Conservation (phyloP, 2,329 filamentous ascomycete species). For the Alternaria novae-zelandiae region DNA sequence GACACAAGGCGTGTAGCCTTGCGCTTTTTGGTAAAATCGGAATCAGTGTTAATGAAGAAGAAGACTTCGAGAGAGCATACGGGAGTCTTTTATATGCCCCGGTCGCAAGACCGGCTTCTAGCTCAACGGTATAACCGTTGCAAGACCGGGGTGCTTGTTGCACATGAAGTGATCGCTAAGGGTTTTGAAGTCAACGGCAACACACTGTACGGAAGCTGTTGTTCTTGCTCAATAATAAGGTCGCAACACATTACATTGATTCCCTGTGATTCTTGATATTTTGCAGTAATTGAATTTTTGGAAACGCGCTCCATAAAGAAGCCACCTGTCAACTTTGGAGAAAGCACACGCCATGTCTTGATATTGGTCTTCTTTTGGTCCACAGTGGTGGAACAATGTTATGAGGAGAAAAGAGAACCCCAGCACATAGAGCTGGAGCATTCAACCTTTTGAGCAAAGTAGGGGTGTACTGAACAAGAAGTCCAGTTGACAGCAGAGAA, state of each 20-base stretch:
- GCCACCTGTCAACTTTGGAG: too few species aligned
- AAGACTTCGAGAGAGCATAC: not conserved
- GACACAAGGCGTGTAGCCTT: not conserved
- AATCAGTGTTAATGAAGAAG: not conserved
- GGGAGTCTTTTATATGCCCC: not conserved
- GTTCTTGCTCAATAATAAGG: not conserved
- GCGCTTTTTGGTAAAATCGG: not conserved
- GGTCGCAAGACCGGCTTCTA: not conserved
- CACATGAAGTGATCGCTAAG: fast-evolving
- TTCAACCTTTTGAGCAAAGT: too few species aligned
- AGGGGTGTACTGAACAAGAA: too few species aligned
- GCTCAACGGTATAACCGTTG: not conserved
- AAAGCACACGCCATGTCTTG: too few species aligned
- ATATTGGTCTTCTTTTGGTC: too few species aligned
- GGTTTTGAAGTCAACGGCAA: not conserved
- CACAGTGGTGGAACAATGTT: too few species aligned
- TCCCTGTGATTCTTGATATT: not conserved
- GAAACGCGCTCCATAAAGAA: not conserved
- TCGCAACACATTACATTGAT: too few species aligned
- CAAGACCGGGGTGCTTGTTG: not conserved
- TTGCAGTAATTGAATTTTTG: not conserved
- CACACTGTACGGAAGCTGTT: not conserved
- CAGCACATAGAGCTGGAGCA: too few species aligned
- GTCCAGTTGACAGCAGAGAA: too few species aligned
- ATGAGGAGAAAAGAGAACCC: too few species aligned